phyloP scores from a whole-genome alignment of 2,329 filamentous ascomycete genomes.

The Fusarium oxysporum region DNA sequence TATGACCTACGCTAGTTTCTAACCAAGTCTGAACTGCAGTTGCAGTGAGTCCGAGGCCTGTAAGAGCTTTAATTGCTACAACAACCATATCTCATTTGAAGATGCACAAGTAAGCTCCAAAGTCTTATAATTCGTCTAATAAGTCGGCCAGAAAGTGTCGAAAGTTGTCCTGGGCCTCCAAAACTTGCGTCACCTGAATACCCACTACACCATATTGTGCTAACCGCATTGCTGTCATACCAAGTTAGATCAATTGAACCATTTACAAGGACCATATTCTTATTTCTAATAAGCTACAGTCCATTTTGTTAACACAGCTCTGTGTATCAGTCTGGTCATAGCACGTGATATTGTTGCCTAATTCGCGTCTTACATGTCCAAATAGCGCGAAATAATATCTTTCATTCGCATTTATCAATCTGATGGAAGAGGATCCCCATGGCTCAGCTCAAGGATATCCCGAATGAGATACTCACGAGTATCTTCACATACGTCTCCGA shows the following conservation, averaged over 20 bases:
- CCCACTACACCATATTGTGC: no score
- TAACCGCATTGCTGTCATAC: no score
- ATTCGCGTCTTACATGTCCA: neutral
- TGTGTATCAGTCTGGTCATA: neutral
- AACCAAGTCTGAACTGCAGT: neutral
- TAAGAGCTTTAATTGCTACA: rapidly evolving
- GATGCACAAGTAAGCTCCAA: rapidly evolving
- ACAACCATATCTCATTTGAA: neutral
- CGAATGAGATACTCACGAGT: neutral
- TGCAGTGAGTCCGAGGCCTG: neutral
- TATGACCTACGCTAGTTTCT: rapidly evolving
- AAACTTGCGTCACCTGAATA: no score
- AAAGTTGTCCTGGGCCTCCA: no score
- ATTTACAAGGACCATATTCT: no score
- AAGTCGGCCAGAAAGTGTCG: no score
- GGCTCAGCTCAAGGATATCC: neutral
- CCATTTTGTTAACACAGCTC: rapidly evolving
- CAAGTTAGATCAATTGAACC: no score
- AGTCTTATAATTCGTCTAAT: rapidly evolving
- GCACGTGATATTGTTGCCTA: neutral
- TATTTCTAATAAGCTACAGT: no score
- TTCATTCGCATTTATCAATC: neutral
- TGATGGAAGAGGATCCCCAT: neutral
- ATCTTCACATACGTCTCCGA: neutral
- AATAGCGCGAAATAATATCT: neutral